Base-by-base conservation (phyloP, 768 basidiomycete genomes). In the Lepiota brunneoincarnata region DNA sequence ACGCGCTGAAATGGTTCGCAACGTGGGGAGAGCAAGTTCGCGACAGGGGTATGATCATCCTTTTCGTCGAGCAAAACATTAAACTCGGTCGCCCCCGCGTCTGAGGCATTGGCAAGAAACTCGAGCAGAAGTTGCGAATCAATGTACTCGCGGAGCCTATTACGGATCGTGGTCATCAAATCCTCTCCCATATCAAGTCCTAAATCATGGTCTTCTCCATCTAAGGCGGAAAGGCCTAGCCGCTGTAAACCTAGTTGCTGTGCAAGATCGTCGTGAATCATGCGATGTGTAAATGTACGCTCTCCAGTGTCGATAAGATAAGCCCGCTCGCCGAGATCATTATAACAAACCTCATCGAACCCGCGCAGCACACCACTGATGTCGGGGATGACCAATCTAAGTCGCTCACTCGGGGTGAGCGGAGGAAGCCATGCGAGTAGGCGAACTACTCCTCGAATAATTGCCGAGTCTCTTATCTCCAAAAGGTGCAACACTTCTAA, bases 21-120 rank as follows among this genome's bases (percentile, higher is more conserved):
- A 67, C 4, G 62, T 51, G 64, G 58, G 5, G 72, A 72, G 14
- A 81, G 46, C 11, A 76, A 58, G 12, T 5, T 53, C 34, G 6
- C 35, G 37, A 5, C 55, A 39, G 34, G 42, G 1, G 56, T 38
- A 31, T 31, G 4, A 31, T 31, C 31, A 17, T 26, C 15, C 35
- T 49, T 51, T 11, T 72, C 63, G 52, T 80, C 76, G 5, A 79
- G 49, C 1, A 77, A 54, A 17, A 80, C 58, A 2, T 64, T 59
- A 55, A 82, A 78, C n/a, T 64, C 59, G 2, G 67, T 72, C 0
- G 81, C 81, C 9, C 63, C 63, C 0, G 80, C 81, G 59, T 82
- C 81, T 4, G 67, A 67, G 1, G 81, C 81, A 53, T 83, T 83
- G 0, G 81, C 81, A 5, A 82, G 54, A 57, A 81, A 80, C 53